Conservation (phyloP, 1,139 yeast genomes). For the Suhomyces ambrosiae region DNA sequence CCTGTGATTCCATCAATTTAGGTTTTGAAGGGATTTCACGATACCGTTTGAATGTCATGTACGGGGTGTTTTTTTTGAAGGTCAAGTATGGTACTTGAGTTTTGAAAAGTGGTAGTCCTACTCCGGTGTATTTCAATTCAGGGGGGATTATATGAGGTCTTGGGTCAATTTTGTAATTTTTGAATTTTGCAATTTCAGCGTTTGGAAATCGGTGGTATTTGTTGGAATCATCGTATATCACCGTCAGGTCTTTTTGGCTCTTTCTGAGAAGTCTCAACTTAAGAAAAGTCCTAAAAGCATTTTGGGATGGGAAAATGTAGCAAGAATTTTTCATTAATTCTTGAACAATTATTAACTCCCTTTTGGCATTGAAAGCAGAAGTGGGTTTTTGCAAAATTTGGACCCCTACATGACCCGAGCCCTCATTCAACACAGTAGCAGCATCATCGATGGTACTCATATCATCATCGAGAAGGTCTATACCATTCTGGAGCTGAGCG, state of each 20-base stretch:
- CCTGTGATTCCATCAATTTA: slow-evolving; percentile 1
- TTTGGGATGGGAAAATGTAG: slow-evolving; percentile 34
- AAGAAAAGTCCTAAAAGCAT: slow-evolving; percentile 36
- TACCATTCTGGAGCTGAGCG: not conserved
- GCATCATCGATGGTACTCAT: slow-evolving; percentile 20
- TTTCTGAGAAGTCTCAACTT: slow-evolving; percentile 29
- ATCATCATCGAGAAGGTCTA: not conserved
- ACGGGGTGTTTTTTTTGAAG: slow-evolving; percentile 42
- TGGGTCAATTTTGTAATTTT: slow-evolving; percentile 24
- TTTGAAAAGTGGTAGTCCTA: slow-evolving; percentile 43
- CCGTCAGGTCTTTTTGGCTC: slow-evolving; percentile 24
- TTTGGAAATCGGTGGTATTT: slow-evolving; percentile 21
- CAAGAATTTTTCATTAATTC: slow-evolving; percentile 37
- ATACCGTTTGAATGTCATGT: slow-evolving; percentile 34
- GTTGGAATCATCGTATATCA: slow-evolving; percentile 28
- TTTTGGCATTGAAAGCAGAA: slow-evolving; percentile 27
- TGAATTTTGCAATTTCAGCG: slow-evolving; percentile 2
- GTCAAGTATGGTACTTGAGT: slow-evolving; percentile 39
- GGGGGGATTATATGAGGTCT: slow-evolving; percentile 39
- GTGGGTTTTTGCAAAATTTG: slow-evolving; percentile 18
- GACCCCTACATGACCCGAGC: slow-evolving; percentile 9
- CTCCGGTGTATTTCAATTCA: slow-evolving; percentile 33
- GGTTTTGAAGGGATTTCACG: slow-evolving; percentile 37
- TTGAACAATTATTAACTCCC: slow-evolving; percentile 32
- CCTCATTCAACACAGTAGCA: slow-evolving; percentile 26